Conservation (phyloP, 2,329 filamentous ascomycete species). For the Alternaria ventricosa region DNA sequence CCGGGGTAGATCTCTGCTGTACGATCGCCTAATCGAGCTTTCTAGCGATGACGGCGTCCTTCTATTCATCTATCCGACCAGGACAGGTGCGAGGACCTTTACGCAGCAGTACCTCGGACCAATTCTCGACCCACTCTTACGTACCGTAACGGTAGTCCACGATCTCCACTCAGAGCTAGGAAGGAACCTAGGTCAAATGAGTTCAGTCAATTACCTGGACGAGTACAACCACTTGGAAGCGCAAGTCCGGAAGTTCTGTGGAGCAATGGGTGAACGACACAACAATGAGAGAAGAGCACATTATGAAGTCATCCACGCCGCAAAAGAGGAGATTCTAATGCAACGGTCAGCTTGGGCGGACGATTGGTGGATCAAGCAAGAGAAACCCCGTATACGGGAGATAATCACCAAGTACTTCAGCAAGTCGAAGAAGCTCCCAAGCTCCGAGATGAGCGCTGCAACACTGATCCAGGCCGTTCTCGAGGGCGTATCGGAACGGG, state of each 20-base stretch:
- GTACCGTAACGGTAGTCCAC: conserved; percentile 65
- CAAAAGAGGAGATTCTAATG: conserved; percentile 58
- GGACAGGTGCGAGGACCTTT: conserved; percentile 63
- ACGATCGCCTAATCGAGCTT: conserved; percentile 67
- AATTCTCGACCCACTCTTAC: conserved; percentile 66
- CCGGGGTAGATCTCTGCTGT: conserved; percentile 61
- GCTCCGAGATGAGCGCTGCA: conserved; percentile 57
- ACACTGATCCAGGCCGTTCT: conserved; percentile 66
- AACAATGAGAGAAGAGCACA: conserved; percentile 41
- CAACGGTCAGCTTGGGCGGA: conserved; percentile 62
- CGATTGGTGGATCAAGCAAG: conserved; percentile 71
- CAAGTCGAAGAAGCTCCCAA: conserved; percentile 51
- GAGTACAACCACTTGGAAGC: conserved; percentile 60
- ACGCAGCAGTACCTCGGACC: conserved; percentile 66
- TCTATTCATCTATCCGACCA: conserved; percentile 68
- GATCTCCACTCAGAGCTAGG: conserved; percentile 64
- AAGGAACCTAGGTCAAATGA: conserved; percentile 60
- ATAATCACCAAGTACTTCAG: conserved; percentile 55
- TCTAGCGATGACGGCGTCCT: conserved; percentile 64
- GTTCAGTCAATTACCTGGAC: conserved; percentile 60
- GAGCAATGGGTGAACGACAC: conserved; percentile 34
- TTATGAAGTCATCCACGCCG: conserved; percentile 58
- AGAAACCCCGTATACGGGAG: conserved; percentile 64
- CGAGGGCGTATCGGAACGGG: conserved; percentile 62
- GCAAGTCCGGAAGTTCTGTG: conserved; percentile 39